Evolutionary conservation across 352 stramenopile species (phyloP).

Genomic region (Phytophthora fragariaefolia): DNA sequence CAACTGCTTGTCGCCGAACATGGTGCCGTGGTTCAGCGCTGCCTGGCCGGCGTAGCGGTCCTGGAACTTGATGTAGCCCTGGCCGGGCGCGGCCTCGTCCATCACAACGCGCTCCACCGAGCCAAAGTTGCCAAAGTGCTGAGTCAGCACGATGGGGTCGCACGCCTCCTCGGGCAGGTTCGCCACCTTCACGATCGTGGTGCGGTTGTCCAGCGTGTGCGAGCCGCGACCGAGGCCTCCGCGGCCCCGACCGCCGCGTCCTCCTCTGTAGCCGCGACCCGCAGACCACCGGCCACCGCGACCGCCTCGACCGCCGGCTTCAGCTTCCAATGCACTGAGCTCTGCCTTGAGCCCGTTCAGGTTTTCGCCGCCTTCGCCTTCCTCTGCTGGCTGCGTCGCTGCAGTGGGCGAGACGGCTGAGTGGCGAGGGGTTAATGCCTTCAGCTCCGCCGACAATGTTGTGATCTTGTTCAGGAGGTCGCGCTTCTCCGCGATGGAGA

Average conservation of each 20-base stretch:
- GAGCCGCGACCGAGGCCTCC: slow-evolving; percentile 55
- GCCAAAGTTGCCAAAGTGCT: slow-evolving; percentile 91
- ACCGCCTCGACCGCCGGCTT: slow-evolving; percentile 46
- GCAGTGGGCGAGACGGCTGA: slow-evolving; percentile 31
- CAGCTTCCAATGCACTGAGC: slow-evolving; percentile 68
- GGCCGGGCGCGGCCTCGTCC: slow-evolving; percentile 45
- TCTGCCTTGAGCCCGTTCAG: slow-evolving; percentile 68
- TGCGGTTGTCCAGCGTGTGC: slow-evolving; percentile 85
- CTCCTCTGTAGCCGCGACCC: slow-evolving; percentile 57
- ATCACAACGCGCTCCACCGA: slow-evolving; percentile 78
- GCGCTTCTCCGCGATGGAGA: slow-evolving; percentile 76
- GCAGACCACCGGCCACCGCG: slow-evolving; percentile 47
- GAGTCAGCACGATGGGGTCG: slow-evolving; percentile 76
- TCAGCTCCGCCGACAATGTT: slow-evolving; percentile 70
- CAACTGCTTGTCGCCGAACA: slow-evolving; percentile 66
- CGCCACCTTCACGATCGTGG: slow-evolving; percentile 81
- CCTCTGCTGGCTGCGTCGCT: slow-evolving; percentile 8
- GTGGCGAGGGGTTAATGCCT: slow-evolving; percentile 54
- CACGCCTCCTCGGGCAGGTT: slow-evolving; percentile 80
- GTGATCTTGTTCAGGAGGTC: slow-evolving; percentile 89
- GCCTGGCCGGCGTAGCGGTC: slow-evolving; percentile 80
- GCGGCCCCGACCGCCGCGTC: slow-evolving; percentile 56
- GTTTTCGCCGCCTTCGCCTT: slow-evolving; percentile 34
- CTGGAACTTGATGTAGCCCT: slow-evolving; percentile 86
- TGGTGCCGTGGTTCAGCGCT: slow-evolving; percentile 62